These are phyloP conservation scores for Aspergillus sojae DNA, from an alignment of 2,329 filamentous ascomycete species.

Conservation along the genomic window DNA sequence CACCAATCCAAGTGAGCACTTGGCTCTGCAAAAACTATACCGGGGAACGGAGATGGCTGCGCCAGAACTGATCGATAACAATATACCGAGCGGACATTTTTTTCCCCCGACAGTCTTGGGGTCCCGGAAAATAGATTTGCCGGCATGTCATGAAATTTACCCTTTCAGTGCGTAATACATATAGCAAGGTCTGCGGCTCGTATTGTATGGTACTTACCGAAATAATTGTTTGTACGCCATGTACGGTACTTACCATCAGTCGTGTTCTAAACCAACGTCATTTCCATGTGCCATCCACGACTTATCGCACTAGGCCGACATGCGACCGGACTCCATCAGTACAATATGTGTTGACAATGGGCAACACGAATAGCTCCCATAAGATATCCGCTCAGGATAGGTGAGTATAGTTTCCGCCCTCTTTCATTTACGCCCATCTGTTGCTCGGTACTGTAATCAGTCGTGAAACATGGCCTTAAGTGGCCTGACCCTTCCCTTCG, in stretches of 20 bases:
- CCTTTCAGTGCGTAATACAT: neutral
- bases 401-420: constrained; percentile 52
- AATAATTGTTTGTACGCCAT: too few relatives aligned
- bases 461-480: neutral
- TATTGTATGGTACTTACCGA: neutral
- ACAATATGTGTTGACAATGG: constrained; percentile 55
- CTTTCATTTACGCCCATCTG: neutral
- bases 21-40: neutral
- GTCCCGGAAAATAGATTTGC: constrained; percentile 19
- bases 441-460: neutral
- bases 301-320: neutral
- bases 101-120: constrained; percentile 19
- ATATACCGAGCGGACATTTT: neutral
- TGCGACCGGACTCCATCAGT: neutral
- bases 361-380: constrained; percentile 64
- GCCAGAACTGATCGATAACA: constrained; percentile 6
- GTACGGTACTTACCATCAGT: neutral
- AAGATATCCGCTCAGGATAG: constrained; percentile 82
- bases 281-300: neutral
- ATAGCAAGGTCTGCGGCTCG: too few relatives aligned
- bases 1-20: neutral
- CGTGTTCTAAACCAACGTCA: neutral
- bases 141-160: constrained; percentile 8
- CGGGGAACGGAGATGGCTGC: neutral
- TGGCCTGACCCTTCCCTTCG: neutral